A percentile compares a stretch with the other conserved stretches of the same genome.
These are phyloP conservation scores for Poa pratensis DNA, from an alignment of 176 grass and related monocot species.

Conservation along the genomic window DNA sequence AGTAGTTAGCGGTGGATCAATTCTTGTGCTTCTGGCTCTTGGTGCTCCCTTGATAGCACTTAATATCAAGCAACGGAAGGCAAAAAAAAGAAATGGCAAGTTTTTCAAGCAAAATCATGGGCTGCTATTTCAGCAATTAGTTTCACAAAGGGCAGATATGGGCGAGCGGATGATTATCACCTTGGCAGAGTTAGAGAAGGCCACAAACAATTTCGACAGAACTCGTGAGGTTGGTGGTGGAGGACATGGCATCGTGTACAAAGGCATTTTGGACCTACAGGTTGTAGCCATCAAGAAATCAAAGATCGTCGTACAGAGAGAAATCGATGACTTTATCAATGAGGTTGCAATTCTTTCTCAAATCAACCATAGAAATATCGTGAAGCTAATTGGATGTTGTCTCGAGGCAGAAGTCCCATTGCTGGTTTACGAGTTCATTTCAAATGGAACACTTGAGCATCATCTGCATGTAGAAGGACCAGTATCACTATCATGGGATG, in stretches of 20 bases:
- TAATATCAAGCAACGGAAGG: conserved; percentile 36
- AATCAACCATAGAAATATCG: conserved; percentile 60
- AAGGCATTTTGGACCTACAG: conserved; percentile 56
- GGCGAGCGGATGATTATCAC: conserved; percentile 58
- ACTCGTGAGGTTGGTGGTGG: conserved; percentile 50
- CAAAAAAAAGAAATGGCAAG: conserved; percentile 35
- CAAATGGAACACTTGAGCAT: conserved; percentile 57
- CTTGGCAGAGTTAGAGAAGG: conserved; percentile 52
- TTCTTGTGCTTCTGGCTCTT: conserved; percentile 41
- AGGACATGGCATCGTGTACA: conserved; percentile 59
- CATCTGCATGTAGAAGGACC: conserved; percentile 42
- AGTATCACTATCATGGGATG: conserved; percentile 45
- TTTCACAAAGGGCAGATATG: conserved; percentile 47
- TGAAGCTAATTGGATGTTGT: conserved; percentile 63
- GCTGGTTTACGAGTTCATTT: conserved; percentile 65
- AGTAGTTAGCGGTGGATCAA: conserved; percentile 25
- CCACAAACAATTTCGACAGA: conserved; percentile 52
- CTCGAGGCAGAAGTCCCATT: conserved; percentile 61
- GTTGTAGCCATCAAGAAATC: conserved; percentile 73
- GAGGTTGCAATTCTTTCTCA: conserved; percentile 62
- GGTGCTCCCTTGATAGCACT: conserved; percentile 36
- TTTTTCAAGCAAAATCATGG: conserved; percentile 65
- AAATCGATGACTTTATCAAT: conserved; percentile 66
- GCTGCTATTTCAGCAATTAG: conserved; percentile 47
- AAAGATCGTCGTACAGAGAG: conserved; percentile 50